phyloP scores from a whole-genome alignment of 2,329 filamentous ascomycete species.

The Stemphylium vesicarium region DNA sequence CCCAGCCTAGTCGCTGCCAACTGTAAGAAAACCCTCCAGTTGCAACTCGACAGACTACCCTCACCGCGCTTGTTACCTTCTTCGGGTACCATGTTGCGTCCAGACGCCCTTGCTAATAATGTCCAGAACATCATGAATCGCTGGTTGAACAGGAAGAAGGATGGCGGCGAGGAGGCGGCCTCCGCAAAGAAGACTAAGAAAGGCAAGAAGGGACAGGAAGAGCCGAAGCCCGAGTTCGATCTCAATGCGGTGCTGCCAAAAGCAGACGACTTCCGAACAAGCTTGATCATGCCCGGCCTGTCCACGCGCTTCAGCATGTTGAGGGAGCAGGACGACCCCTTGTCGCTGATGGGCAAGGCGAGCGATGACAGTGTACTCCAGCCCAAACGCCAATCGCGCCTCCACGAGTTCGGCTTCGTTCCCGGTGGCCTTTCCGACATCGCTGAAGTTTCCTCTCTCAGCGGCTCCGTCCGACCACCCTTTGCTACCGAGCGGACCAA shows the following conservation, averaged over 20 bases:
- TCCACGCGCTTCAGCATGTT: conserved; percentile 98
- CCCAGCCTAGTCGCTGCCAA: neutral
- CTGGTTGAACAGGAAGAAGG: conserved; percentile 75
- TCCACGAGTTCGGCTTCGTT: conserved; percentile 73
- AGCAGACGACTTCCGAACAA: conserved; percentile 90
- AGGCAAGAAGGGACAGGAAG: conserved; percentile 59
- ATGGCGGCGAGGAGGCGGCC: conserved; percentile 42
- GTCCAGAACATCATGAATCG: conserved; percentile 69
- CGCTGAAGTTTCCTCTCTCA: conserved; percentile 84
- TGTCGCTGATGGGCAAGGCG: conserved; percentile 87
- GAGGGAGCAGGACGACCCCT: conserved; percentile 90
- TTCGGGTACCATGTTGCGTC: too few species aligned
- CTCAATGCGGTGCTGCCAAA: conserved; percentile 76
- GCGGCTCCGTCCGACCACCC: conserved; percentile 59
- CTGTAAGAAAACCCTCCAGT: conserved; percentile 23
- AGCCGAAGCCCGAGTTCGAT: conserved; percentile 72
- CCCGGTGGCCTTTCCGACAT: conserved; percentile 76
- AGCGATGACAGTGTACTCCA: conserved; percentile 92
- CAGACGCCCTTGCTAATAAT: conserved; percentile 21
- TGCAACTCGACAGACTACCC: too few species aligned
- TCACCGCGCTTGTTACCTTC: too few species aligned
- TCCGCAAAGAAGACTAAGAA: conserved; percentile 50
- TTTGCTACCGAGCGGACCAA: conserved; percentile 66
- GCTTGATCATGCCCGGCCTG: conserved; percentile 91
- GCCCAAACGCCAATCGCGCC: conserved; percentile 78